phyloP scores from a whole-genome alignment of 2,329 filamentous ascomycete species.

The Trichophyton benhamiae region DNA sequence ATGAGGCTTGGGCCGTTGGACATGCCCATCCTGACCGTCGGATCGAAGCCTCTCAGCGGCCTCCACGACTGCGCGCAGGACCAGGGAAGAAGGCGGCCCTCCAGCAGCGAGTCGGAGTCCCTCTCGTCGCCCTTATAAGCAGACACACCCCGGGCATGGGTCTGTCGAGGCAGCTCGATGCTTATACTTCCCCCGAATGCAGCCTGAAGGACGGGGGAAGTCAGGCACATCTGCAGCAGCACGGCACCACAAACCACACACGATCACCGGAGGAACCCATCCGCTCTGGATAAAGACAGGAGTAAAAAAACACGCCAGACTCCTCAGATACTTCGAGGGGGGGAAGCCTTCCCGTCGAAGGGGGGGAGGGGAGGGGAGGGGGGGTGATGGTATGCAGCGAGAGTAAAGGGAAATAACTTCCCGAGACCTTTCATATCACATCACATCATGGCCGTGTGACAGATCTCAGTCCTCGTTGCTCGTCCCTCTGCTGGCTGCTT shows the following conservation, averaged over 20 bases:
- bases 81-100: background rate
- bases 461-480: slow-evolving; percentile 1
- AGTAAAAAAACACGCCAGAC: background rate
- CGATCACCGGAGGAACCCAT: background rate
- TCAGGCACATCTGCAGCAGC: slow-evolving; percentile 2
- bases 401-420: background rate
- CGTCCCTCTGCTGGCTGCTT: background rate
- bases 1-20: slow-evolving; percentile 2
- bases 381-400: no score
- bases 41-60: slow-evolving; percentile 1
- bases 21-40: background rate
- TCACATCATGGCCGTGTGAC: slow-evolving; percentile 2
- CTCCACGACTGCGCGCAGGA: background rate
- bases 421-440: background rate
- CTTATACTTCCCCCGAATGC: background rate
- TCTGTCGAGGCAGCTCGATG: background rate
- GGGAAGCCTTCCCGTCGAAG: no score
- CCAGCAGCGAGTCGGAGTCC: background rate
- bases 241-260: background rate
- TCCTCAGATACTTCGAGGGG: background rate
- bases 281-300: background rate
- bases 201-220: background rate
- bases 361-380: no score
- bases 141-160: no score
- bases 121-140: no score